Conservation (phyloP, 768 basidiomycete species). For the Suillus ampliporus region DNA sequence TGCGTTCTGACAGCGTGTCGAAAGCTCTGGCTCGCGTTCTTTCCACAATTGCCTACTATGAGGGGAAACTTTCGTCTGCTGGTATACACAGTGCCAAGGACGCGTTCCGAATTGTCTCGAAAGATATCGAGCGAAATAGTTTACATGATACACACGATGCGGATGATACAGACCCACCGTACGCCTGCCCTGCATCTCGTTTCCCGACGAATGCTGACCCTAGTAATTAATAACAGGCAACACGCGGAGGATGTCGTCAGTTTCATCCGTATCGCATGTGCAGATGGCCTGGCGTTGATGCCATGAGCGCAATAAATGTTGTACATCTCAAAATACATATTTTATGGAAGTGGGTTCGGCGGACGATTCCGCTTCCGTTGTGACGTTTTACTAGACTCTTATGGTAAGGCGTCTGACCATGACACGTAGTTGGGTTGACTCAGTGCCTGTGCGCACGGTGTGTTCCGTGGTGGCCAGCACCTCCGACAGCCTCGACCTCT, state of each 20-base stretch:
- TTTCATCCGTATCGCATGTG: conserved; percentile 61
- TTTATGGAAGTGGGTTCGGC: not conserved
- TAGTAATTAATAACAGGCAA: conserved; percentile 36
- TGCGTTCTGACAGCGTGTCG: conserved; percentile 40
- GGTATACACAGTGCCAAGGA: conserved; percentile 54
- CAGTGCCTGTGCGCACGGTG: too few species aligned
- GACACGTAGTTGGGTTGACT: conserved; percentile 3
- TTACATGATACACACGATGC: conserved; percentile 46
- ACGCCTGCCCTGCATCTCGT: conserved; percentile 34
- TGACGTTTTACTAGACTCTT: conserved; percentile 16
- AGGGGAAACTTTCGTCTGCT: conserved; percentile 51
- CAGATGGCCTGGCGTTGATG: conserved; percentile 61
- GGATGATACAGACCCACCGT: conserved; percentile 48
- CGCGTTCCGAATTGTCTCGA: conserved; percentile 61
- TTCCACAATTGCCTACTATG: conserved; percentile 55
- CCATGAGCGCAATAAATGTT: conserved; percentile 35
- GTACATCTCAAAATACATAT: not conserved
- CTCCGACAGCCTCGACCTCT: too few species aligned
- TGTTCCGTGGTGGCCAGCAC: too few species aligned
- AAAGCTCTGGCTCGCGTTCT: conserved; percentile 50
- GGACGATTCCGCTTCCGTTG: conserved; percentile 24
- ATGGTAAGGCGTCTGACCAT: conserved; percentile 12
- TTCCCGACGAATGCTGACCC: conserved; percentile 25
- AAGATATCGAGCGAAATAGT: conserved; percentile 67
- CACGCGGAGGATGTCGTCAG: conserved; percentile 54